These are phyloP conservation scores for Claviceps fusiformis DNA, from an alignment of 2,329 filamentous ascomycete species.

Conservation along the genomic window DNA sequence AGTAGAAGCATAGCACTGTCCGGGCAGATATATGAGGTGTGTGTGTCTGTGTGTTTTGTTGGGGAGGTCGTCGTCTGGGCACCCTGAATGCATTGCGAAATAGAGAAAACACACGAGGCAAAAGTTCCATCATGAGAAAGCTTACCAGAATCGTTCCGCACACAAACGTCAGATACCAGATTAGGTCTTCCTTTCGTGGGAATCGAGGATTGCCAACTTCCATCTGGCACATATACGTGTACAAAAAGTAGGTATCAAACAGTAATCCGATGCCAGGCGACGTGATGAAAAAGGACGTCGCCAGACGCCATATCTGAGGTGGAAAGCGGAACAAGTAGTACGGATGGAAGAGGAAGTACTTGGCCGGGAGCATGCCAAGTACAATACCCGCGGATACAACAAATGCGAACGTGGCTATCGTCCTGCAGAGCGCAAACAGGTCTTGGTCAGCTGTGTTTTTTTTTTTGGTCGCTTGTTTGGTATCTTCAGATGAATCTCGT, in stretches of 20 bases:
- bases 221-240: slow-evolving; percentile 60
- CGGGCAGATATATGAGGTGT: slow-evolving; percentile 62
- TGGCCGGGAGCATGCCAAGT: slow-evolving; percentile 35
- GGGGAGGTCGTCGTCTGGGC: slow-evolving; percentile 2
- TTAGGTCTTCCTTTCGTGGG: slow-evolving; percentile 59
- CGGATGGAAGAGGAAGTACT: slow-evolving; percentile 38
- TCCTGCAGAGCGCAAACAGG: slow-evolving; percentile 33
- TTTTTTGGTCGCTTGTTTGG: not conserved
- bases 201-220: slow-evolving; percentile 64
- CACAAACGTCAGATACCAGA: slow-evolving; percentile 69
- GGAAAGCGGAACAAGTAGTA: slow-evolving; percentile 37
- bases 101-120: slow-evolving; percentile 5
- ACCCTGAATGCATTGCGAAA: slow-evolving; percentile 7
- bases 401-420: slow-evolving; percentile 48
- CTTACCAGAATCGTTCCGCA: slow-evolving; percentile 65
- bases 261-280: slow-evolving; percentile 35
- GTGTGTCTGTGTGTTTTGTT: not conserved
- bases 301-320: slow-evolving; percentile 30
- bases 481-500: too few relatives aligned
- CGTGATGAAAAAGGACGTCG: slow-evolving; percentile 29
- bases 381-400: slow-evolving; percentile 46
- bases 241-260: slow-evolving; percentile 64
- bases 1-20: slow-evolving; percentile 50
- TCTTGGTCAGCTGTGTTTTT: slow-evolving; percentile 7
- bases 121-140: slow-evolving; percentile 11